phyloP scores from a whole-genome alignment of 768 basidiomycete species.

The Podaxis mareebaensis region DNA sequence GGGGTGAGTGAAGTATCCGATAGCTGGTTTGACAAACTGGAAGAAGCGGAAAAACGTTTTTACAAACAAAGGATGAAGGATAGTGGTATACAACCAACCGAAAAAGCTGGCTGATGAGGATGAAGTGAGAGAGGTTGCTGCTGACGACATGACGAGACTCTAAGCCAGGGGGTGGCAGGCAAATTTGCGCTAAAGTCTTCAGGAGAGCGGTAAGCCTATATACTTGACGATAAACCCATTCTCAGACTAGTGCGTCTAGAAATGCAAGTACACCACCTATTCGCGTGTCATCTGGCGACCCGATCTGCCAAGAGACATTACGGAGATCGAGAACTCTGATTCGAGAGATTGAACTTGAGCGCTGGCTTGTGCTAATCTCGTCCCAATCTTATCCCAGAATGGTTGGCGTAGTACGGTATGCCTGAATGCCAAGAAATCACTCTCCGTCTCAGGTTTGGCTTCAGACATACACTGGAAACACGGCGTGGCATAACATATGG shows the following conservation, averaged over 20 bases:
- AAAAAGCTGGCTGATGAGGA: neutral
- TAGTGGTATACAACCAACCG: neutral
- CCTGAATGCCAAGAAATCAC: neutral
- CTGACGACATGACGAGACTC: conserved; percentile 8
- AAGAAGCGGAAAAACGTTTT: conserved; percentile 5
- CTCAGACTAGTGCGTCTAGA: conserved; percentile 5
- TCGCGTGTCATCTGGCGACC: neutral
- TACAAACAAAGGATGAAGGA: conserved; percentile 9
- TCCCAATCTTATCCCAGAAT: neutral
- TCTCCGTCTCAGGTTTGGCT: neutral
- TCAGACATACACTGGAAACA: no score
- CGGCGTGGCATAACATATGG: no score
- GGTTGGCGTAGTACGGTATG: neutral
- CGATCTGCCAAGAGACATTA: conserved; percentile 5
- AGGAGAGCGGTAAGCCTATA: conserved; percentile 2
- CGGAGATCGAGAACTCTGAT: conserved; percentile 4
- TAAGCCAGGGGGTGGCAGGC: neutral
- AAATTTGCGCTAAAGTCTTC: conserved; percentile 8
- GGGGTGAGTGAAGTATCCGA: neutral
- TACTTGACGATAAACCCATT: conserved; percentile 3
- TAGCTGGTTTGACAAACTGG: conserved; percentile 4
- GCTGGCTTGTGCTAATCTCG: neutral
- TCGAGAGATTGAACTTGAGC: neutral
- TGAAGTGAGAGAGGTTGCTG: neutral
- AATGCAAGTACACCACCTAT: neutral